Evolutionary conservation across 2,329 filamentous ascomycete genomes (phyloP), one percentile per base, ranked within the genome.

Genomic region (Claviceps purpurea): DNA sequence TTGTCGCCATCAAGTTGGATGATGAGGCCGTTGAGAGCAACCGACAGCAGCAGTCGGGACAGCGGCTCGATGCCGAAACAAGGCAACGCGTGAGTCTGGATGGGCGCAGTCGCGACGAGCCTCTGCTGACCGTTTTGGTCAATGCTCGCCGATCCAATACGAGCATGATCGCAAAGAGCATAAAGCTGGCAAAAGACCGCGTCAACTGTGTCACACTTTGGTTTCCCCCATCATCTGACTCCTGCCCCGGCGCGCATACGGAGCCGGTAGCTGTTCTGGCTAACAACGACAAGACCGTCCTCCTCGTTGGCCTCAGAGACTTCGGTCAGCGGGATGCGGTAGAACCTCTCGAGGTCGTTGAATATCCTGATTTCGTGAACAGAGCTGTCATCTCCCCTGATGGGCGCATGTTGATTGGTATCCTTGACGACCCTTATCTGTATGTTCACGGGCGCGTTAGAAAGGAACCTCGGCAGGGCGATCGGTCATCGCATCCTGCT

Each of bases 371-470:
- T 63, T 86, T 83, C 57, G 91, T 97, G 71, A 98, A 98, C 61
- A 89, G 94, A 62, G 88, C 90, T 38, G 81, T 90, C n/a, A 84
- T 98, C 50, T 96, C 91, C 6, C 93, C 91, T 0, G 86, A 96
- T 64, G 91, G 90, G 1, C 78, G 76, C 20, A 70, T 91, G 11
- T 74, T 97, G 20, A 77, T 90, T 5, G 87, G 89, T 2, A 87
- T 97, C 44, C 87, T 91, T 42, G 93, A 98, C 63, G 85, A 90
- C 60, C 85, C 89, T 1, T 87, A 82, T 57, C 80, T 91, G 20
- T 96, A 93, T 66, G 82, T 97, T 57, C 93, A 95, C 65, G 72
- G 79, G 57, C 74, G 84, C 47, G 64, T 65, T 2, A 64, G 63
- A 42, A 67, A 71, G 58, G 59, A 68, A 43, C 57, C 38, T 34